Evolutionary conservation across 164 flowering plant genomes (phyloP), one percentile per base, ranked within the genome.

Genomic region (Akebia trifoliata): DNA sequence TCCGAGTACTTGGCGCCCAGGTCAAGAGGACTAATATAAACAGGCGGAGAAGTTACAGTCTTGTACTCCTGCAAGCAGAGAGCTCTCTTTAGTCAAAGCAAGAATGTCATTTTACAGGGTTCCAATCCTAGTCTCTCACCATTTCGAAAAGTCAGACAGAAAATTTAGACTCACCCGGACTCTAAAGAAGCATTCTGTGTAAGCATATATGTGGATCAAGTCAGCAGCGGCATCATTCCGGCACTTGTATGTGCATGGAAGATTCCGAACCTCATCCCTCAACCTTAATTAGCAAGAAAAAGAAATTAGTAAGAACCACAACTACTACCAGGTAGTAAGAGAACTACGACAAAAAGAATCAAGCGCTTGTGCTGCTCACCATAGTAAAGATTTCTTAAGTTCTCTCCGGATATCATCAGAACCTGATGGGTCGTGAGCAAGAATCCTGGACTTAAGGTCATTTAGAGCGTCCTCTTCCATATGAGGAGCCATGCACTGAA

Each of bases 211-310:
- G 71, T 94, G 99, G 50, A 94, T 83, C 71, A 94, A 76, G 71
- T 94, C 97, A 60, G 99, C 99, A 67, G 97, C 95, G 48, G 99
- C 99, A 78, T 94, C 99, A 74, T 94, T 82, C 60, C 97, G 82
- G 59, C 86, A 83, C 67, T 85, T 86, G 75, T 79, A 74, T 40
- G 93, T 76, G 71, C 95, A 94, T 46, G 83, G 91, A 71, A 90
- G 93, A 68, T 71, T 74, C 12, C 97, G 82, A 54, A 94, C 72
- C 78, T 90, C 97, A 68, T 94, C 99, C 63, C 99, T 82, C 82
- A 94, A 78, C 99, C 97, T 94, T 43, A 49, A 26, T 50, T 15
- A 54, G 56, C 43, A 59, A 57, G 26, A 59, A n/a, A 9, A 56
- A 36, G 46, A 8, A 21, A 40, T 36, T 7, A 18, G 21, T 46